Evolutionary conservation across 306 rosid species (phyloP), one percentile per base, ranked within the genome.

Genomic region (Cucurbita pepo): DNA sequence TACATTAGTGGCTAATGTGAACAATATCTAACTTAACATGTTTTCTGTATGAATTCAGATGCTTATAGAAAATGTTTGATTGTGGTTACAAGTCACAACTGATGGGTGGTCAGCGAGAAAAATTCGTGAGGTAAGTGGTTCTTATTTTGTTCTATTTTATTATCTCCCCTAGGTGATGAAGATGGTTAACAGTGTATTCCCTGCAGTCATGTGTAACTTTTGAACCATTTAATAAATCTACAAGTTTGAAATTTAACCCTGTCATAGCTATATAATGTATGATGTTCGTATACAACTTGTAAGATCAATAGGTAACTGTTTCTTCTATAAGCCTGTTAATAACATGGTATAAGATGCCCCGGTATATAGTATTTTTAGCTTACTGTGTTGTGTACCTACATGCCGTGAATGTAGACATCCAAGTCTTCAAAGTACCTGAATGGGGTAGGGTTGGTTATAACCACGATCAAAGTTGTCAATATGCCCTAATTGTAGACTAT

Each of bases 91-190:
- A 88, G 83, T 80, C 94, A 61, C 83, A 87, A 64, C 81, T 82
- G 85, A 60, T 81, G 88, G 87, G 86, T 78, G 89, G 96, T 79
- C 96, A 91, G 81, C 83, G 85, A 37, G 97, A 94, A 52, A 89
- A 83, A 54, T 89, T 89, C 80, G 83, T 83, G 64, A 87, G 99
- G 97, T 94, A 86, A 72, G 61, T 69, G 72, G 75, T 53, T 75
- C 30, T 74, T 67, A 34, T 72, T 76, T 71, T 64, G 8, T 69
- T 75, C 67, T 45, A 51, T 66, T 77, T 71, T 37, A 61, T 15
- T 38, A 15, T 15, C 40, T 37, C 13, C 48, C 69, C 13, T 37
- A 37, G 19, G 5, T 37, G 69, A 12, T 36, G 69, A 61, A 37
- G 21, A n/a, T 61, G 22, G 25, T 38, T 16, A 15, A 12, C 66